phyloP scores from a whole-genome alignment of 2,329 filamentous ascomycete species.

The Exophiala oligosperma region DNA sequence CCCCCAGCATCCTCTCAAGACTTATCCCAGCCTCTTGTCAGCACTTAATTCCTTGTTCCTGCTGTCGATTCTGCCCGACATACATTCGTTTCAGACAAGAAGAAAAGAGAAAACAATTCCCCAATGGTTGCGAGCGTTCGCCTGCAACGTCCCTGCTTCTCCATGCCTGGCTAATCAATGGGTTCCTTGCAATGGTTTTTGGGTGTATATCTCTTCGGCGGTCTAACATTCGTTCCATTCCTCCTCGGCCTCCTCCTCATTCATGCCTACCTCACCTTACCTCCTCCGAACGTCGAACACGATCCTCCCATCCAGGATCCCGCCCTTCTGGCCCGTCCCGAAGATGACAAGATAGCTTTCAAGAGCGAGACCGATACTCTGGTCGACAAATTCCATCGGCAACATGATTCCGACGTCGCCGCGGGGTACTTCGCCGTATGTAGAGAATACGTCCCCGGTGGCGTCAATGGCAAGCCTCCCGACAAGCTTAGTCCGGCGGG shows the following conservation, averaged over 20 bases:
- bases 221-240: slow-evolving; percentile 82
- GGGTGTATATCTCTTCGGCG: slow-evolving; percentile 78
- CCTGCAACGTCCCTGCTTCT: not conserved
- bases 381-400: slow-evolving; percentile 61
- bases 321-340: slow-evolving; percentile 42
- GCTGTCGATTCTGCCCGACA: too few relatives aligned
- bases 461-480: slow-evolving; percentile 88
- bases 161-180: slow-evolving; percentile 23
- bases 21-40: too few relatives aligned
- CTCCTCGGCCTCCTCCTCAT: slow-evolving; percentile 61
- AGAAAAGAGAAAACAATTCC: not conserved
- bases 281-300: slow-evolving; percentile 36
- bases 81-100: too few relatives aligned
- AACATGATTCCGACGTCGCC: slow-evolving; percentile 72
- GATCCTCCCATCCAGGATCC: slow-evolving; percentile 40
- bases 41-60: too few relatives aligned
- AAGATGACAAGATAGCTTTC: slow-evolving; percentile 66
- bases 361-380: slow-evolving; percentile 60
- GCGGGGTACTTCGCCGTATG: slow-evolving; percentile 95
- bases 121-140: slow-evolving; percentile 1
- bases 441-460: slow-evolving; percentile 86
- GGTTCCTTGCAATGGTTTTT: slow-evolving; percentile 53
- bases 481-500: slow-evolving; percentile 81
- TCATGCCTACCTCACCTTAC: slow-evolving; percentile 69
- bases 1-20: too few relatives aligned